Evolutionary conservation across 75 land plant genomes (phyloP).

Genomic region (Cunninghamia lanceolata): DNA sequence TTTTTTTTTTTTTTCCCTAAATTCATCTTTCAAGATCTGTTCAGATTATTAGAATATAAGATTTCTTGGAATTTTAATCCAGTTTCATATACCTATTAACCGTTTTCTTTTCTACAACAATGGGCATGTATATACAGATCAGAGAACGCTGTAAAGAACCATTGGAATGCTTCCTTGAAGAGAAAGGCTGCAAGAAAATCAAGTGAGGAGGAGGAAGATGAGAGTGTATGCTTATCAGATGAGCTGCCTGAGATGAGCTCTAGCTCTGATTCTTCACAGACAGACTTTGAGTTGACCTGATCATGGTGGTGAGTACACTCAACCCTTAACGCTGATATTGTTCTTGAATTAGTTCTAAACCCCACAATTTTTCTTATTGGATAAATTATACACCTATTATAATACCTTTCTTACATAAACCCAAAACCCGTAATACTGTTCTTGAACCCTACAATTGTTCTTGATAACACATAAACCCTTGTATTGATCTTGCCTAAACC

Average conservation of each 20-base stretch:
- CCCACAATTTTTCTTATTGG: no score
- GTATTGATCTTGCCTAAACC: no score
- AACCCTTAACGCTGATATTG: neutral
- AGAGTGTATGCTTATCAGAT: neutral
- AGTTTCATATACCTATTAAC: neutral
- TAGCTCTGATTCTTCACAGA: neutral
- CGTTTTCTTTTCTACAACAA: neutral
- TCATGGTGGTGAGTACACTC: neutral
- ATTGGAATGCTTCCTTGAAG: constrained; percentile 89
- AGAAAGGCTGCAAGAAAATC: constrained; percentile 42
- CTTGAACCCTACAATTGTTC: no score
- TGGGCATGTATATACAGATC: constrained; percentile 42
- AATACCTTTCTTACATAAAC: no score
- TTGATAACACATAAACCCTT: no score
- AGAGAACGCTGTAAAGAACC: constrained; percentile 91
- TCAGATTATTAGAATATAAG: neutral
- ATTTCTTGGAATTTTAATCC: neutral
- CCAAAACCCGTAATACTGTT: no score
- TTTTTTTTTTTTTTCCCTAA: neutral
- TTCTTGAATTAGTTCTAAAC: neutral
- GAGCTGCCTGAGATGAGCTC: neutral
- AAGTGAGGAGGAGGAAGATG: neutral
- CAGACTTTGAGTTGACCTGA: neutral
- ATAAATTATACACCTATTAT: no score
- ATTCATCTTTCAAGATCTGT: neutral